Evolutionary conservation across 371 early-diverging fungal species (phyloP), one percentile per base, ranked within the genome.

Genomic region (Mortierella sp.): DNA sequence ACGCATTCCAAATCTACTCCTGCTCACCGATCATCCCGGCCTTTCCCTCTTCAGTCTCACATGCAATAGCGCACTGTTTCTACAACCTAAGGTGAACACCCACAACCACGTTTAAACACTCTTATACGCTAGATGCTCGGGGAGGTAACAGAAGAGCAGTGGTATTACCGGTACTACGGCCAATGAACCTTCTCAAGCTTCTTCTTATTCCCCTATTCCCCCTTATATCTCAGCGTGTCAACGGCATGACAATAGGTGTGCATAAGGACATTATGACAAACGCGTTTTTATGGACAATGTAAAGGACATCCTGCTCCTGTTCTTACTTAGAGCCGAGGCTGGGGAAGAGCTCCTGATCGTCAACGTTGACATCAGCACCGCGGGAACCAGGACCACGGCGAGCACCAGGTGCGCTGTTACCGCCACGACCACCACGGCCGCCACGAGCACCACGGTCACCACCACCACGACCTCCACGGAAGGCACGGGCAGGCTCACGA

Each of bases 341-440:
- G 52, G 94, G 94, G 91, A 94, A 94, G 69, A 90, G 91, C 61
- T 84, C 80, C 63, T 73, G 80, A 83, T 94, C 93, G 64, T 86
- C 83, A 64, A 92, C 82, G 81, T 91, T 90, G 83, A 93, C 84
- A 63, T 66, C 46, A 52, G 84, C 81, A 58, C 85, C 73, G 45
- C 65, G 64, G 74, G 64, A 58, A 48, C 74, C 71, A 50, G 79
- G 79, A 31, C 78, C 71, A 63, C 86, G 78, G 56, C 62, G 71
- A 38, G 70, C 65, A 42, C 61, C 64, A 12, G 54, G 24, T 54
- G 64, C 46, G 70, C 43, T 46, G 54, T 52, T 53, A 64, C 78
- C 72, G 50, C 79, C 80, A 61, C 82, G 78, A 54, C 58, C 70
- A 30, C 71, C 79, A 39, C 71, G 71, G 53, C 73, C 63, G 52